Percentiles rank a stretch among this genome's conserved stretches.
phyloP scores from a whole-genome alignment of 2,329 filamentous ascomycete species.

The Fusarium pseudocircinatum region DNA sequence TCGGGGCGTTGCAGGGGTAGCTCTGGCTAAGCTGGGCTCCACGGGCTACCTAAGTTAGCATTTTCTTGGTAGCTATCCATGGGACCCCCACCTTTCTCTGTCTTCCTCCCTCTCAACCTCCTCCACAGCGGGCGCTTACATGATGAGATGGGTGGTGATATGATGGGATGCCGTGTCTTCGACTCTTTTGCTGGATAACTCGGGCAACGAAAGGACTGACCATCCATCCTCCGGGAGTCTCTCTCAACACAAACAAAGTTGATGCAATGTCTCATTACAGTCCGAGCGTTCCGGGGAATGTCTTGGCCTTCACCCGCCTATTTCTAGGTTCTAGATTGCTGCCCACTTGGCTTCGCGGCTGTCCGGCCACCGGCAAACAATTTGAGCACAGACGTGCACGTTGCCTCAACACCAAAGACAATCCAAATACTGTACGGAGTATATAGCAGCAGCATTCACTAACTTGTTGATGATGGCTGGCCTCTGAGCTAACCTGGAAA shows the following conservation, averaged over 20 bases:
- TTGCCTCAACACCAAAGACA: conserved; percentile 24
- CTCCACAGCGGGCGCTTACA: conserved; percentile 26
- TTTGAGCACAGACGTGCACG: conserved; percentile 6
- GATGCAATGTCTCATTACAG: conserved; percentile 3
- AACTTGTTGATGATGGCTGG: background rate
- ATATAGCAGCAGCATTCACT: background rate
- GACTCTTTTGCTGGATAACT: background rate
- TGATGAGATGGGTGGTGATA: background rate
- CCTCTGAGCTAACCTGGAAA: background rate
- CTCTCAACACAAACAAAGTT: background rate
- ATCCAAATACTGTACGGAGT: too few relatives aligned
- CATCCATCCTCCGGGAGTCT: background rate
- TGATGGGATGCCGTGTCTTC: background rate
- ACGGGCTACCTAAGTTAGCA: background rate
- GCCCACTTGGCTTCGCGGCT: conserved; percentile 27
- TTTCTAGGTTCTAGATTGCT: conserved; percentile 34
- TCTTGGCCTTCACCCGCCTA: conserved; percentile 1
- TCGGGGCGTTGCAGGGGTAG: conserved; percentile 31
- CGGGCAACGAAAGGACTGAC: background rate
- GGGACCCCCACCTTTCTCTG: conserved; percentile 13
- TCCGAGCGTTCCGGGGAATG: conserved; percentile 30
- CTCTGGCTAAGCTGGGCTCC: background rate
- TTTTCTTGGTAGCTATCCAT: conserved; percentile 36
- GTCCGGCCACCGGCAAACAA: conserved; percentile 27
- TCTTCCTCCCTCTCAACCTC: background rate